Conservation (phyloP, 2,329 filamentous ascomycete genomes). For the Diplodia seriata region DNA sequence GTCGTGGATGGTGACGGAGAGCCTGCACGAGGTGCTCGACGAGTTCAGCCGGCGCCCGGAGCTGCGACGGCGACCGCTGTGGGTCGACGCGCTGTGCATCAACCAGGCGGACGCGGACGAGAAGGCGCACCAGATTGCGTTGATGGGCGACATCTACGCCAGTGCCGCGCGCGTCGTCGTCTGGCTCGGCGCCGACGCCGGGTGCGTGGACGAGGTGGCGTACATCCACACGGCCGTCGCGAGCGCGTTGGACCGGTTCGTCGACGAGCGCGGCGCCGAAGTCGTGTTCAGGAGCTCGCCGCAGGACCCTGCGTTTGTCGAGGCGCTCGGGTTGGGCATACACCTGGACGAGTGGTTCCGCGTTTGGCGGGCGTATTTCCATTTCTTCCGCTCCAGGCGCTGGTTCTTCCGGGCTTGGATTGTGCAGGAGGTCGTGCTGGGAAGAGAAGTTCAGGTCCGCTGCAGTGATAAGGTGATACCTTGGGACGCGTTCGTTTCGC, state of each 20-base stretch:
- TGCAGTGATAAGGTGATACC: background rate
- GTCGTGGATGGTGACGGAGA: slow-evolving; percentile 20
- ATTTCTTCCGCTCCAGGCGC: background rate
- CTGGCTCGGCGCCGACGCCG: slow-evolving; percentile 33
- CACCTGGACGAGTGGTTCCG: background rate
- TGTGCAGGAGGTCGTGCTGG: slow-evolving; percentile 22
- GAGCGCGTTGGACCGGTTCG: background rate
- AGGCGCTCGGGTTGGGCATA: background rate
- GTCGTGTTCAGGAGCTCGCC: background rate
- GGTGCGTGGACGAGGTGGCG: background rate
- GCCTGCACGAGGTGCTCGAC: slow-evolving; percentile 20
- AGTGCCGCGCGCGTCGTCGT: slow-evolving; percentile 29
- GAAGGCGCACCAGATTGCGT: slow-evolving; percentile 29
- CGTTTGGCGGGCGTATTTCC: slow-evolving; percentile 8
- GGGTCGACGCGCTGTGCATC: slow-evolving; percentile 36
- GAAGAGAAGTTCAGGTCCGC: background rate
- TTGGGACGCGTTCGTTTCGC: background rate
- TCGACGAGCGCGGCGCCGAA: background rate
- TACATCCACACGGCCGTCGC: background rate
- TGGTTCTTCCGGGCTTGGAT: slow-evolving; percentile 28
- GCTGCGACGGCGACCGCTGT: background rate
- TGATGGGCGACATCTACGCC: slow-evolving; percentile 35
- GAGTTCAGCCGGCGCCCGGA: background rate
- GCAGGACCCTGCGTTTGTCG: background rate
- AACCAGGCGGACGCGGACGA: slow-evolving; percentile 33